Base-by-base conservation (phyloP, 176 grass and related monocot species). In the Echinochloa phyllopogon region DNA sequence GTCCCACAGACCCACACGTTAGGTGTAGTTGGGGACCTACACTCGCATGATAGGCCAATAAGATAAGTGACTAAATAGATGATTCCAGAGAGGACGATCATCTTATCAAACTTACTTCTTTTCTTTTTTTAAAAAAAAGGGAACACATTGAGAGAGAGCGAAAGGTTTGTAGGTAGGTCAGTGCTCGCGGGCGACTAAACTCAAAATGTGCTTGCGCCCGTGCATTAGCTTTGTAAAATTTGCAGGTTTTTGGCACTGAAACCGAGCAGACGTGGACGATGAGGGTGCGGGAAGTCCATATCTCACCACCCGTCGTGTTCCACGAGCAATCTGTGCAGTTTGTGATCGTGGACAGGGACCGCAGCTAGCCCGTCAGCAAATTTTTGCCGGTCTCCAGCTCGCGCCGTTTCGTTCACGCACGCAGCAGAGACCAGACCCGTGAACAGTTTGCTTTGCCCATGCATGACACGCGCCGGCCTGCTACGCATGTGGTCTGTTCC, bases 21-120 rank as follows among this genome's bases (percentile, higher is more conserved):
- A 76, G 77, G 77, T 86, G 88, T 76, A 53, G 10, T 24, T 17
- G 68, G 85, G 69, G 77, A 56, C 85, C 77, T 74, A 45, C 29
- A 41, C 38, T 47, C 14, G 2, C 9, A 1, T 66, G 65, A 36
- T 48, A 73, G 29, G 57, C n/a, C 37, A 37, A 17, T 56, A 75
- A 0, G 70, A 87, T 75, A 82, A 39, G 69, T 13, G 23, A 12
- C 12, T 62, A 49, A 49, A 29, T 82, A 65, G 76, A 74, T 21
- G 76, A 4, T 67, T 84, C 60, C 44, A 16, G 82, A 76, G 36
- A 56, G 37, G 37, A 15, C 56, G 10, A 3, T 72, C 56, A 50
- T 10, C 43, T 9, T 40, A 63, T 65, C 44, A 20, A 38, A 6
- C 18, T 45, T 24, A 6, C 24, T 14, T 2, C 4, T 67, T 67